Percentiles rank a stretch among this genome's conserved stretches.
These are phyloP conservation scores for Ascochyta clinopodiicola DNA, from an alignment of 2,329 filamentous ascomycete genomes.

Conservation along the genomic window DNA sequence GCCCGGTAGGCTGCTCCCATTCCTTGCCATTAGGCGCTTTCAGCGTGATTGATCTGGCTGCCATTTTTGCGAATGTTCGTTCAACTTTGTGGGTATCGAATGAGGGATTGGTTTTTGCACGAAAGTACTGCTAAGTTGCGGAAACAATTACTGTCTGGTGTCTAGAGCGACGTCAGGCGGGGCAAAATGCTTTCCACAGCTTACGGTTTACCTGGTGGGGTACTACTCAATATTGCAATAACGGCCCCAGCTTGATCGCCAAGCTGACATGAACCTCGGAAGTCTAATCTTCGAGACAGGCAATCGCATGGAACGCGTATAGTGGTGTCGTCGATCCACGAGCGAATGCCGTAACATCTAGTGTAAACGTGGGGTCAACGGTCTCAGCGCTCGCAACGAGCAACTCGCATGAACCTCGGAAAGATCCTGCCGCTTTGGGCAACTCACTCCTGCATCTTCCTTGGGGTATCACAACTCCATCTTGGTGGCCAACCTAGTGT, in stretches of 20 bases:
- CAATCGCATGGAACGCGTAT: background rate
- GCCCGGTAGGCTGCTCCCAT: conserved; percentile 49
- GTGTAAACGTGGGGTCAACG: background rate
- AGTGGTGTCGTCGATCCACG: background rate
- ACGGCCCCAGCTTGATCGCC: background rate
- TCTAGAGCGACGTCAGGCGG: background rate
- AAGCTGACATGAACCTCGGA: background rate
- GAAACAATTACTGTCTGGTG: background rate
- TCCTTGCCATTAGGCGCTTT: conserved; percentile 50
- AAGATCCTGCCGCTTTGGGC: background rate
- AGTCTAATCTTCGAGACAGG: background rate
- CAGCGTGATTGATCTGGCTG: conserved; percentile 32
- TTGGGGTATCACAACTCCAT: background rate
- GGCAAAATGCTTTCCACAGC: conserved; percentile 9
- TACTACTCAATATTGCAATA: background rate
- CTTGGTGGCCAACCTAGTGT: background rate
- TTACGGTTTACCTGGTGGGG: background rate
- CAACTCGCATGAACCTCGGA: background rate
- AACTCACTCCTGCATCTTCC: background rate
- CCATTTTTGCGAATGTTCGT: background rate
- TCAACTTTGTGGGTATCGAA: background rate
- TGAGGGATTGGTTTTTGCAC: background rate
- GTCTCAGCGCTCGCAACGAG: conserved; percentile 5
- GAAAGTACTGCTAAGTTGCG: background rate
- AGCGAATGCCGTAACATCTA: background rate